Base-by-base conservation (phyloP, 257 asterid species). In the Plectranthus barbatus region DNA sequence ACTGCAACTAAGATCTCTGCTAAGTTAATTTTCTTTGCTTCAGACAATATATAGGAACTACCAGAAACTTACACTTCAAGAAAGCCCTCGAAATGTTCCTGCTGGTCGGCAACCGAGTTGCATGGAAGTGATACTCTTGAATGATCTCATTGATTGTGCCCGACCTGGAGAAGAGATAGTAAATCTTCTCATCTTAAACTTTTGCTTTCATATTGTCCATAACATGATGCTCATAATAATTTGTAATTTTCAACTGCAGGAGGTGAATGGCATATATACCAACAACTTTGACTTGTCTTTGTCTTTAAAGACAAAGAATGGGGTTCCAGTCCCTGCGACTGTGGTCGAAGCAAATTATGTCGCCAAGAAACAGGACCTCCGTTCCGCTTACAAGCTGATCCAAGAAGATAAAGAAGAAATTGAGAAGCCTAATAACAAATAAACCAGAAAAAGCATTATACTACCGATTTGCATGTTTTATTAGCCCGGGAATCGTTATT, bases 261-360 rank as follows among this genome's bases (percentile, higher is more conserved):
- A 92, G 81, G 99, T 89, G 74, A 92, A 97, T 42, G 99, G 99
- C 62, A 69, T 92, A 68, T 92, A 92, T 70, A 92, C 99, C 72
- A 92, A 89, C 84, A 92, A 92, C 70, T 89, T 92, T 61, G 99
- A 89, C 72, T 64, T 92, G 84, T 89, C 97, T 64, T 67, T 92
- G 77, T 89, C n/a, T n/a, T n/a, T n/a, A n/a, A n/a, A n/a, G n/a
- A n/a, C n/a, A n/a, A n/a, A n/a, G n/a, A n/a, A n/a, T 54, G 99
- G 98, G 41, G 89, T 92, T 78, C 99, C 99, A 47, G 99, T 92
- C 68, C 89, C 89, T 79, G 95, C 99, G n/a, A 92, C 99, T 13
- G 97, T 92, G 47, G 76, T 89, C 73, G 99, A 92, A 81, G 99
- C 99, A 70, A 92, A 92, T 78, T 84, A 85, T 50, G 80, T 92